Evolutionary conservation across 768 basidiomycete genomes (phyloP), one percentile per base, ranked within the genome.

Genomic region (Serendipita vermifera): DNA sequence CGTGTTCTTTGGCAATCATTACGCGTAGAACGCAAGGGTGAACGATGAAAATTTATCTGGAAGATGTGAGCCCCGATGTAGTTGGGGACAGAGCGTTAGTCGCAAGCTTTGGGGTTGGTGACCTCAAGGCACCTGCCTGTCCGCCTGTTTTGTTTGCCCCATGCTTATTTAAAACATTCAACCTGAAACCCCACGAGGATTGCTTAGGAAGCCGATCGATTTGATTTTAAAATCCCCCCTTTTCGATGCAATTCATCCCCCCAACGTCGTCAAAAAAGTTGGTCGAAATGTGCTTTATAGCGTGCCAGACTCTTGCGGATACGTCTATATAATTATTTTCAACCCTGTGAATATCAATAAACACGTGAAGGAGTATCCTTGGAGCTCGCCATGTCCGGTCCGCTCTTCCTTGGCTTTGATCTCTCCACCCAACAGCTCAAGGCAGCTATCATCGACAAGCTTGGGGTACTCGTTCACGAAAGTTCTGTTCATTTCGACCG

Each of bases 391-490:
- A 36, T 36, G 35, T 38, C 31, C 15, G 31, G 35, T 24, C 63
- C 62, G 20, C 64, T 67, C 48, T 89, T 87, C 65, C 81, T 91
- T 22, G 89, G 89, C 13, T 77, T 91, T 55, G 89, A 92, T 68
- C 77, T 90, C 35, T 89, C 86, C 1, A 92, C 89, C 0, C 90
- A 94, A 64, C 81, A 83, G 60, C 74, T 88, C 55, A 87, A 93
- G 68, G 87, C 82, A 0, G 76, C 87, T 36, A 63, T 90, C 48
- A 76, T 85, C 55, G 68, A 76, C 20, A 72, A 80, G 36, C 73
- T 80, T 57, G 73, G 74, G 15, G 67, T 72, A 17, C 72, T 86
- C 57, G 71, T 86, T 0, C 76, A 83, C 61, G 83, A 90, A 66
- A 73, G 77, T 9, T 73, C 82, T 2, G 82, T 92, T 15, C 77